phyloP scores from a whole-genome alignment of 345 rosid species.

The Gossypium australe region DNA sequence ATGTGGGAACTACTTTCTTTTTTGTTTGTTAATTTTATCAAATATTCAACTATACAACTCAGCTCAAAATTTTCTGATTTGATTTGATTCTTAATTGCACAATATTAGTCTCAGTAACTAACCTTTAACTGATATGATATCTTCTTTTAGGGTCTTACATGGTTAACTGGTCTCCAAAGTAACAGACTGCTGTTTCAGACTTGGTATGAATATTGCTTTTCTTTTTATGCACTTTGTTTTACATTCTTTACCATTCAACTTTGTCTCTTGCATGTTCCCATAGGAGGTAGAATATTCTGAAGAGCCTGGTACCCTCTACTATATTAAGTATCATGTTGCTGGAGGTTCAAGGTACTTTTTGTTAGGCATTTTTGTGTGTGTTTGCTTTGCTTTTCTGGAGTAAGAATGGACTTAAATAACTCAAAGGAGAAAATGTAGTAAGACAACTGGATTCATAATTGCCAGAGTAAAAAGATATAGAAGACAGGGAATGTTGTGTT shows the following conservation, averaged over 20 bases:
- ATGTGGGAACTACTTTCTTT: background rate
- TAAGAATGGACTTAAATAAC: background rate
- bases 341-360: slow-evolving; percentile 66
- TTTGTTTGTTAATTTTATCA: background rate
- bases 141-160: slow-evolving; percentile 76
- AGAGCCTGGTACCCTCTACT: slow-evolving; percentile 77
- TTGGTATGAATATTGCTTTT: slow-evolving; percentile 48
- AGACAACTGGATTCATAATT: background rate
- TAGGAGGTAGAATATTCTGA: slow-evolving; percentile 99
- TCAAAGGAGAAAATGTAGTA: background rate
- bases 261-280: slow-evolving; percentile 2
- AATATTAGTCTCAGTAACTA: background rate
- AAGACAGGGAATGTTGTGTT: background rate
- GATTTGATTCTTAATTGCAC: background rate
- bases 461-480: background rate
- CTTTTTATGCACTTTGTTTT: slow-evolving; percentile 1
- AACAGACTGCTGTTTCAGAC: slow-evolving; percentile 98
- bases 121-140: slow-evolving; percentile 6
- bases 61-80: background rate
- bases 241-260: slow-evolving; percentile 4
- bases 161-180: slow-evolving; percentile 98
- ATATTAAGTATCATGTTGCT: slow-evolving; percentile 93
- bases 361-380: background rate
- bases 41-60: background rate
- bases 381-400: background rate